Base-by-base conservation (phyloP, 2,329 filamentous ascomycete species). In the Claviceps humidiphila region DNA sequence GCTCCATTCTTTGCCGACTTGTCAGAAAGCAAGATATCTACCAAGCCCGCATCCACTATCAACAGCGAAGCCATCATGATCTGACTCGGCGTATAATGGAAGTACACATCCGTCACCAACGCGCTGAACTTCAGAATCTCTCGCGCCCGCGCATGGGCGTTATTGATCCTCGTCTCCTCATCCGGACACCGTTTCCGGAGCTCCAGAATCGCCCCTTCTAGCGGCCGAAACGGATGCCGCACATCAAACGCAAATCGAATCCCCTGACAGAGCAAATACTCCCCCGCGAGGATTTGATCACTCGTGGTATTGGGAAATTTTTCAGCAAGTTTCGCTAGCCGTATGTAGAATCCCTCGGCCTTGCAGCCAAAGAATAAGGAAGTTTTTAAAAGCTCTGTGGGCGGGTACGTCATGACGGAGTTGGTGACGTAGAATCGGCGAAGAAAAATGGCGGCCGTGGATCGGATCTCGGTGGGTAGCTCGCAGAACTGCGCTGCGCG, bases 361-460 rank as follows among this genome's bases (percentile, higher is more conserved):
- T 98, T 98, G 61, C 85, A 89, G 9, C 89, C 89, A 57, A 98
- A 87, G 73, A 94, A 97, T 51, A 98, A 78, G 39, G 87, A 88
- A 34, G 89, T 93, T 64, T 90, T 88, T 65, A 95, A 82, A 58
- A 97, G 86, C 57, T 89, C 84, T 56, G 87, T 86, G 0, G 90
- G 91, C 56, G 91, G 87, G 65, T 98, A 97, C 34, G 90, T 95
- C 87, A 97, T 95, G 62, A 90, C 81, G 42, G 87, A 94, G 70
- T 97, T 95, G 63, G 87, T 91, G 40, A 95, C 78, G 72, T 97
- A 98, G 76, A 98, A 97, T 53, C 93, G 86, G 52, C 88, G 86
- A 55, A 98, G 78, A 66, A 94, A 96, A 63, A 94, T 82, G 55
- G 91, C 86, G 3, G 89, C 88, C 6, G 90, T 95, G 4, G 68